A percentile compares a stretch with the other conserved stretches of the same genome.
Evolutionary conservation across 164 flowering plant genomes (phyloP).

Genomic region (Sedum album): DNA sequence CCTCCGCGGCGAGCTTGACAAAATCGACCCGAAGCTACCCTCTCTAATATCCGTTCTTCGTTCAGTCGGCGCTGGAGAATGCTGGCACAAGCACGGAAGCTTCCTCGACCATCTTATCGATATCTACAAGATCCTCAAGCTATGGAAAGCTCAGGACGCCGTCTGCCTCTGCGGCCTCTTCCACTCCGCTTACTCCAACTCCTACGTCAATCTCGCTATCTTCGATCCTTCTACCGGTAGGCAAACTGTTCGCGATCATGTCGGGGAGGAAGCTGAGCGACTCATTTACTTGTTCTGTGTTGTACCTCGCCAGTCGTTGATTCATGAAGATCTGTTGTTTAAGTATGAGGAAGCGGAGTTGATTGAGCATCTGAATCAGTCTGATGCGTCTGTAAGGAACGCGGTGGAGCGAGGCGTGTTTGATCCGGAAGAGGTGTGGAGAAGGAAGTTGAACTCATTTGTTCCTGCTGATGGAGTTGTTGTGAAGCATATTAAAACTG

Average conservation of each 20-base stretch:
- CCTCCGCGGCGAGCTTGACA: conserved; percentile 63
- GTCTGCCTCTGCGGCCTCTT: conserved; percentile 87
- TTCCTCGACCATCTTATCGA: conserved; percentile 85
- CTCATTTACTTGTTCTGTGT: conserved; percentile 77
- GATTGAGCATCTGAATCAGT: conserved; percentile 41
- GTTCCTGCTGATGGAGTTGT: conserved; percentile 52
- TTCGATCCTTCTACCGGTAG: conserved; percentile 79
- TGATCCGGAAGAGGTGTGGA: conserved; percentile 48
- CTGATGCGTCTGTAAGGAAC: conserved; percentile 35
- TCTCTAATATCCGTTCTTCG: conserved; percentile 54
- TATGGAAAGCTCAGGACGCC: conserved; percentile 56
- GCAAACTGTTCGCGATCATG: conserved; percentile 51
- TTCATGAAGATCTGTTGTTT: conserved; percentile 79
- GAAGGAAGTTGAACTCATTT: conserved; percentile 47
- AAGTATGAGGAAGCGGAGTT: conserved; percentile 57
- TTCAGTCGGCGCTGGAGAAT: conserved; percentile 87
- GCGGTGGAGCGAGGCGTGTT: conserved; percentile 31
- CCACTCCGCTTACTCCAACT: conserved; percentile 96
- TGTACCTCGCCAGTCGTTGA: conserved; percentile 73
- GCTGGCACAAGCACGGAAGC: conserved; percentile 98
- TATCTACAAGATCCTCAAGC: conserved; percentile 55
- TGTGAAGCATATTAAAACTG: conserved; percentile 76
- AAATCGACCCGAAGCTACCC: conserved; percentile 51
- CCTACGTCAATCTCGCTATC: conserved; percentile 93
- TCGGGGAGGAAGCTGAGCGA: conserved; percentile 72